Evolutionary conservation across 108 stramenopile genomes (phyloP).

Genomic region (Cyclotella distinguenda): DNA sequence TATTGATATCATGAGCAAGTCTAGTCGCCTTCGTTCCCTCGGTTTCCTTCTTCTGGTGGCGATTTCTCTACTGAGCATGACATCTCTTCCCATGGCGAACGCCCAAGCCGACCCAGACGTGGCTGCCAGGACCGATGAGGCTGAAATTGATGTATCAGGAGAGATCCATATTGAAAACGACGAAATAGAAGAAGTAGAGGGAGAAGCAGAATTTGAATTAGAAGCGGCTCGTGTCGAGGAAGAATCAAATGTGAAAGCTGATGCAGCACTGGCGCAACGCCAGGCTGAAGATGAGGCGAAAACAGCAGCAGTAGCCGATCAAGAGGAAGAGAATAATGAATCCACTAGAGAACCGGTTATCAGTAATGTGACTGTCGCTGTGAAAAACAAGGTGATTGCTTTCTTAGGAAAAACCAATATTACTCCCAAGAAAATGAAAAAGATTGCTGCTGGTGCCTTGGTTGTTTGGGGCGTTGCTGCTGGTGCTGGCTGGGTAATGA

Average conservation of each 20-base stretch:
- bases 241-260: conserved; percentile 2
- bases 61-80: conserved; percentile 21
- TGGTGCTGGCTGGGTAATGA: conserved; percentile 56
- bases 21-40: conserved; percentile 20
- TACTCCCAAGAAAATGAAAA: conserved; percentile 48
- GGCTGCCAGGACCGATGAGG: conserved; percentile 5
- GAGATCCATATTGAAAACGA: conserved; percentile 26
- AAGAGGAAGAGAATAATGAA: conserved; percentile 1
- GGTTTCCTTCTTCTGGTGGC: conserved; percentile 25
- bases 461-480: conserved; percentile 60
- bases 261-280: conserved; percentile 5
- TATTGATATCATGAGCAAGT: background rate
- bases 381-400: conserved; percentile 28
- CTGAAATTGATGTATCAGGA: conserved; percentile 25
- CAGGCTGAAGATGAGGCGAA: conserved; percentile 16
- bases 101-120: conserved; percentile 19
- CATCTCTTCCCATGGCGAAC: conserved; percentile 16
- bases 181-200: conserved; percentile 4
- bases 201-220: background rate
- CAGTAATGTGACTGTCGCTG: conserved; percentile 20
- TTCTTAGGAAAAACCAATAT: conserved; percentile 38
- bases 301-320: conserved; percentile 4
- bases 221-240: conserved; percentile 9
- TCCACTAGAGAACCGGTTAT: conserved; percentile 11
- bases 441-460: conserved; percentile 55